phyloP scores from a whole-genome alignment of 1,284 basidiomycete genomes.

The Ustilago xerochloae region DNA sequence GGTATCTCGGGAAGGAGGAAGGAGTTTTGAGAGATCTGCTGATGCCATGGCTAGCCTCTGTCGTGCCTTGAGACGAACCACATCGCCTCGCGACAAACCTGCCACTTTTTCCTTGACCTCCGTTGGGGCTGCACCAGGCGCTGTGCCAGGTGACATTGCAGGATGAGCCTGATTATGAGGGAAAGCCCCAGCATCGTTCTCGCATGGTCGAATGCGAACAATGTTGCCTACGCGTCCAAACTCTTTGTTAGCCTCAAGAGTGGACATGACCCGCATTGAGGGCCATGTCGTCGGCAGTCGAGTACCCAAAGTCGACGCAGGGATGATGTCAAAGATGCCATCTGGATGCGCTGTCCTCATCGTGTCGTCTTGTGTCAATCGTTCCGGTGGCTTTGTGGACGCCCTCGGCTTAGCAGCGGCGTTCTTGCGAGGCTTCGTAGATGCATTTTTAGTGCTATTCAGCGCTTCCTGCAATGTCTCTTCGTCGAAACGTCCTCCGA shows the following conservation, averaged over 20 bases:
- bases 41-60: constrained; percentile 27
- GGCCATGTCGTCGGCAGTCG: constrained; percentile 38
- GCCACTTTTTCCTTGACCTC: constrained; percentile 14
- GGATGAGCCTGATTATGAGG: too few relatives aligned
- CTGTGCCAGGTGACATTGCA: not conserved
- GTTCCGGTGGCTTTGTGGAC: not conserved
- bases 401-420: not conserved
- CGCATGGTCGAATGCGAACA: constrained; percentile 14
- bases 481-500: constrained; percentile 6
- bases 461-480: not conserved
- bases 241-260: constrained; percentile 38
- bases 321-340: constrained; percentile 38
- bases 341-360: not conserved
- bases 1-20: not conserved
- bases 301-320: constrained; percentile 7
- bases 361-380: not conserved
- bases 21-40: constrained; percentile 17
- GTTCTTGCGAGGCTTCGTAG: not conserved
- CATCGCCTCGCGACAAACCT: constrained; percentile 43
- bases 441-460: not conserved
- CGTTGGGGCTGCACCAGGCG: not conserved
- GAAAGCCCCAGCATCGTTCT: not conserved
- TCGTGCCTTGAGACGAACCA: constrained; percentile 32
- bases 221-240: constrained; percentile 35
- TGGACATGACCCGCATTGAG: constrained; percentile 37